phyloP scores from a whole-genome alignment of 2,329 filamentous ascomycete species.

The Trichoderma asperellum region DNA sequence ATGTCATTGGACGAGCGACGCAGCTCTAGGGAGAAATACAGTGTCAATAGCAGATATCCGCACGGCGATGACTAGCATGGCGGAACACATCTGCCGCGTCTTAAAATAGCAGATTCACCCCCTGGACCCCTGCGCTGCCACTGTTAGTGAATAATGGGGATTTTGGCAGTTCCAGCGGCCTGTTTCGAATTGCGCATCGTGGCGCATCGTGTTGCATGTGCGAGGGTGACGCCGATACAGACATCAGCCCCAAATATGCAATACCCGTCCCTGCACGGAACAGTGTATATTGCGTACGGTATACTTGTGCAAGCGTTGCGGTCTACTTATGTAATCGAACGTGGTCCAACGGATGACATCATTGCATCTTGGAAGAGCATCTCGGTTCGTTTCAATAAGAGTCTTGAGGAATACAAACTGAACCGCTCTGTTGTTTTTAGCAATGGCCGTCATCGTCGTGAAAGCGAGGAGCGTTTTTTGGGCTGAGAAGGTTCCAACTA shows the following conservation, averaged over 20 bases:
- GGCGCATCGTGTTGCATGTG: neutral
- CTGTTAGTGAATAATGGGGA: neutral
- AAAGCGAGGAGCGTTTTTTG: no score
- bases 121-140: neutral
- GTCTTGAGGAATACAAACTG: no score
- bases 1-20: constrained; percentile 31
- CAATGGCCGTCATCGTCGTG: no score
- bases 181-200: neutral
- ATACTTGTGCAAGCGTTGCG: neutral
- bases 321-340: neutral
- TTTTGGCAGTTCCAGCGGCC: neutral
- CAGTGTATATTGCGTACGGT: neutral
- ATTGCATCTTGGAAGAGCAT: neutral
- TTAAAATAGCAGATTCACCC: neutral
- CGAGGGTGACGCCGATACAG: neutral
- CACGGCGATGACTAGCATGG: neutral
- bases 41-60: neutral
- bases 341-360: neutral
- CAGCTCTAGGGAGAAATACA: constrained; percentile 14
- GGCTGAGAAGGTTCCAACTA: no score
- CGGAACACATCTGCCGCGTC: neutral
- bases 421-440: no score
- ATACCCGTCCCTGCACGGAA: neutral
- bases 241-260: neutral
- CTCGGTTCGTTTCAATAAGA: neutral